These are phyloP conservation scores for Graphiopsis chlorocephala DNA, from an alignment of 2,329 filamentous ascomycete species.

Conservation along the genomic window DNA sequence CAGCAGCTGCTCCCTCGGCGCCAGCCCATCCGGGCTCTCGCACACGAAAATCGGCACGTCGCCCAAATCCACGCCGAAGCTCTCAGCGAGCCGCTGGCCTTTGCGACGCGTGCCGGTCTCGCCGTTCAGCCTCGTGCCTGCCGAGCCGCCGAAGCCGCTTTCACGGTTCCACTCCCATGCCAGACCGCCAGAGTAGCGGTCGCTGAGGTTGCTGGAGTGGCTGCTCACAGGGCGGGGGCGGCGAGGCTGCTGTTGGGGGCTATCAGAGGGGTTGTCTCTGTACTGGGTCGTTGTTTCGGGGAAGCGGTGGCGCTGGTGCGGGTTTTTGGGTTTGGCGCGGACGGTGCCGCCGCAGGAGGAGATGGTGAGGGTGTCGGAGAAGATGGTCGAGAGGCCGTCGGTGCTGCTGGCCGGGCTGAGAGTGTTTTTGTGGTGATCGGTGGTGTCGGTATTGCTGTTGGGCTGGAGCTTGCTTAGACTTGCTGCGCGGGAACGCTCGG, in stretches of 20 bases:
- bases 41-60: slow-evolving; percentile 40
- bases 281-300: not conserved
- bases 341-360: slow-evolving; percentile 13
- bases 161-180: slow-evolving; percentile 37
- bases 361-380: slow-evolving; percentile 13
- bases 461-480: slow-evolving; percentile 20
- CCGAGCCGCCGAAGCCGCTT: slow-evolving; percentile 35
- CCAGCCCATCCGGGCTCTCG: slow-evolving; percentile 5
- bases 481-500: slow-evolving; percentile 28
- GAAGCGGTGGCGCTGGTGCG: slow-evolving; percentile 1
- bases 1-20: not conserved
- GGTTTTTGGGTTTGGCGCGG: slow-evolving; percentile 8
- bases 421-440: not conserved
- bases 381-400: slow-evolving; percentile 13
- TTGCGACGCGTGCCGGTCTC: slow-evolving; percentile 31
- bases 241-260: not conserved
- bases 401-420: slow-evolving; percentile 17
- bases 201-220: slow-evolving; percentile 15
- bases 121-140: slow-evolving; percentile 33
- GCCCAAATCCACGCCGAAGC: slow-evolving; percentile 39
- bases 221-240: slow-evolving; percentile 7
- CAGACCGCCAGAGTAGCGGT: slow-evolving; percentile 38
- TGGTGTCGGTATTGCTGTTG: not conserved
- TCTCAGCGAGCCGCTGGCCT: slow-evolving; percentile 33
- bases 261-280: not conserved